A percentile compares a stretch with the other conserved stretches of the same genome.
phyloP scores from a whole-genome alignment of 805 yeast genomes.

The Cyberlindnera sargentensis region DNA sequence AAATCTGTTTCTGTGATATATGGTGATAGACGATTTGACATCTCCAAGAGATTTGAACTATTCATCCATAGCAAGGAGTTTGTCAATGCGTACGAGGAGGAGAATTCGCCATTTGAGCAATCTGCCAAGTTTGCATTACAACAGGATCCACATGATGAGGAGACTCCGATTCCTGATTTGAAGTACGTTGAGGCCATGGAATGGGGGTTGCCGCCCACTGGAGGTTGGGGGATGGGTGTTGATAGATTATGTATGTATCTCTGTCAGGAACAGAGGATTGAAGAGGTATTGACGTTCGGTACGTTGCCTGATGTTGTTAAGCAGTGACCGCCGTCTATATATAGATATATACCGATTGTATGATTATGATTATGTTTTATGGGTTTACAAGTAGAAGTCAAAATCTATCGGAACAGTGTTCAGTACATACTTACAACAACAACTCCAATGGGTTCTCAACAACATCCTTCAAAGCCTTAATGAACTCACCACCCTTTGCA shows the following conservation, averaged over 20 bases:
- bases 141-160: conserved; percentile 47
- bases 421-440: conserved; percentile 46
- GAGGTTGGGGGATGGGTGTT: conserved; percentile 96
- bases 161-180: conserved; percentile 64
- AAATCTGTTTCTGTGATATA: conserved; percentile 43
- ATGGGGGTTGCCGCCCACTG: conserved; percentile 95
- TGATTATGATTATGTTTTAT: neutral
- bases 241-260: conserved; percentile 83
- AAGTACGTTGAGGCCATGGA: conserved; percentile 72
- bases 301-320: conserved; percentile 59
- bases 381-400: too few species aligned
- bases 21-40: conserved; percentile 27
- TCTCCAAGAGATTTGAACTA: conserved; percentile 75
- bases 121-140: conserved; percentile 55
- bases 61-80: conserved; percentile 76
- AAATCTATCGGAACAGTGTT: too few species aligned
- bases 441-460: conserved; percentile 95
- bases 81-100: conserved; percentile 94
- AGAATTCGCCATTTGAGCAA: conserved; percentile 79
- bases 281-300: conserved; percentile 71
- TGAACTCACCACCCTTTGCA: conserved; percentile 95
- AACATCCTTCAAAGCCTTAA: conserved; percentile 84
- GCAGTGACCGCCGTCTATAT: conserved; percentile 32
- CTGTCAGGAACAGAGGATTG: conserved; percentile 58
- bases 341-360: neutral